Conservation (phyloP, 495 filamentous ascomycete species). For the Penicillium herquei region DNA sequence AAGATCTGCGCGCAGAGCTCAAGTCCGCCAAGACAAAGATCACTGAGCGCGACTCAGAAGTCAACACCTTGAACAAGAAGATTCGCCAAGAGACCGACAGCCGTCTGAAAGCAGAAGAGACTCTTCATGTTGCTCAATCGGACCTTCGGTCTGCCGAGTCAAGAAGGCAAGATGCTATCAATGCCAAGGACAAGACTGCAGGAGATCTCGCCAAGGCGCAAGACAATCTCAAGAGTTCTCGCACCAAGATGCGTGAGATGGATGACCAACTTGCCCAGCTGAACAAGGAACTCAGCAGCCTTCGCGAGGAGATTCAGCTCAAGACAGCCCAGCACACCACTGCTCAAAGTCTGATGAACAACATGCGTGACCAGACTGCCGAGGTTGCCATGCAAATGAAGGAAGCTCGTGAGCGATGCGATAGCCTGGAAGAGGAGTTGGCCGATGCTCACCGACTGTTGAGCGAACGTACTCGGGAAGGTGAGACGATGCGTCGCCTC, state of each 20-base stretch:
- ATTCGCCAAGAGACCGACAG: slow-evolving; percentile 70
- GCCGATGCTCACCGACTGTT: slow-evolving; percentile 84
- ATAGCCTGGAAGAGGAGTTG: slow-evolving; percentile 91
- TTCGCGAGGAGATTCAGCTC: slow-evolving; percentile 78
- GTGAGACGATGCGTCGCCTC: slow-evolving; percentile 89
- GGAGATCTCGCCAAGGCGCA: slow-evolving; percentile 68
- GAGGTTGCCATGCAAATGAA: slow-evolving; percentile 93
- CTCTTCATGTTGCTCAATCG: slow-evolving; percentile 63
- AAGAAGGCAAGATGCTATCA: slow-evolving; percentile 72
- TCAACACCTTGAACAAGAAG: slow-evolving; percentile 72
- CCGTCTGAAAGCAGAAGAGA: slow-evolving; percentile 73
- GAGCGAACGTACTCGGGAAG: slow-evolving; percentile 89
- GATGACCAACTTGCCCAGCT: slow-evolving; percentile 69
- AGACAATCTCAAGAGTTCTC: slow-evolving; percentile 64
- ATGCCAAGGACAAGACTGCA: slow-evolving; percentile 63
- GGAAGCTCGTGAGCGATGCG: slow-evolving; percentile 76
- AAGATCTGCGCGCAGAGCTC: slow-evolving; percentile 74
- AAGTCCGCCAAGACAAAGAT: slow-evolving; percentile 64
- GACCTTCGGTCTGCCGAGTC: slow-evolving; percentile 72
- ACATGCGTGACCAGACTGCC: slow-evolving; percentile 86
- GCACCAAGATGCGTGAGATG: slow-evolving; percentile 61
- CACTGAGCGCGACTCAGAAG: slow-evolving; percentile 71
- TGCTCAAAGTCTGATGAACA: slow-evolving; percentile 80
- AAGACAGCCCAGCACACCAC: slow-evolving; percentile 82
- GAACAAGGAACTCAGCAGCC: slow-evolving; percentile 58